Evolutionary conservation across 1,139 yeast species (phyloP).

Genomic region (Candida glucosophila): DNA sequence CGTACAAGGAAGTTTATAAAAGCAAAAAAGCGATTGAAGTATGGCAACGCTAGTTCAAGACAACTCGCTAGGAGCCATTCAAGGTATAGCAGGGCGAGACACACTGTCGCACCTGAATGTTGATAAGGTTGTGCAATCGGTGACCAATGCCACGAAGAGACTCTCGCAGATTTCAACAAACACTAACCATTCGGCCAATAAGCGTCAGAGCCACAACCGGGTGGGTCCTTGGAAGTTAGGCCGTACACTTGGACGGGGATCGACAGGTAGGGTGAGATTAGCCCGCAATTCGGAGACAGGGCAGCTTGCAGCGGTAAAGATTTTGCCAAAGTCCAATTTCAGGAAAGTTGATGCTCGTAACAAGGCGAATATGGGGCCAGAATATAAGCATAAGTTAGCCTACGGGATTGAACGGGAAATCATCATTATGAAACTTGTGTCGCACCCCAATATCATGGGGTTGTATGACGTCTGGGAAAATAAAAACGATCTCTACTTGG

Average conservation of each 20-base stretch:
- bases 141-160: slow-evolving; percentile 55
- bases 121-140: slow-evolving; percentile 43
- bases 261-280: slow-evolving; percentile 87
- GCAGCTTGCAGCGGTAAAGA: slow-evolving; percentile 91
- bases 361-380: no score
- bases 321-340: slow-evolving; percentile 75
- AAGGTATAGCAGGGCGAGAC: slow-evolving; percentile 11
- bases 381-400: slow-evolving; percentile 50
- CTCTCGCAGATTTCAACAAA: slow-evolving; percentile 57
- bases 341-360: slow-evolving; percentile 50
- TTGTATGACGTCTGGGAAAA: slow-evolving; percentile 98
- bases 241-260: slow-evolving; percentile 88
- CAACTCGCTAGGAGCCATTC: neutral
- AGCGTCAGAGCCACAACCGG: slow-evolving; percentile 56
- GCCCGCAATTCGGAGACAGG: slow-evolving; percentile 84
- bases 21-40: no score
- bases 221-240: slow-evolving; percentile 98
- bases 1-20: no score
- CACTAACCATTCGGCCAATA: slow-evolving; percentile 37
- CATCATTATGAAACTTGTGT: slow-evolving; percentile 81
- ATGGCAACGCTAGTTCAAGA: slow-evolving; percentile 2
- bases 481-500: slow-evolving; percentile 82
- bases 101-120: slow-evolving; percentile 21
- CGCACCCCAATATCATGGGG: slow-evolving; percentile 93
- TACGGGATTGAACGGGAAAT: slow-evolving; percentile 96